Evolutionary conservation across 768 basidiomycete species (phyloP).

Genomic region (Stropharia rugosoannulata): DNA sequence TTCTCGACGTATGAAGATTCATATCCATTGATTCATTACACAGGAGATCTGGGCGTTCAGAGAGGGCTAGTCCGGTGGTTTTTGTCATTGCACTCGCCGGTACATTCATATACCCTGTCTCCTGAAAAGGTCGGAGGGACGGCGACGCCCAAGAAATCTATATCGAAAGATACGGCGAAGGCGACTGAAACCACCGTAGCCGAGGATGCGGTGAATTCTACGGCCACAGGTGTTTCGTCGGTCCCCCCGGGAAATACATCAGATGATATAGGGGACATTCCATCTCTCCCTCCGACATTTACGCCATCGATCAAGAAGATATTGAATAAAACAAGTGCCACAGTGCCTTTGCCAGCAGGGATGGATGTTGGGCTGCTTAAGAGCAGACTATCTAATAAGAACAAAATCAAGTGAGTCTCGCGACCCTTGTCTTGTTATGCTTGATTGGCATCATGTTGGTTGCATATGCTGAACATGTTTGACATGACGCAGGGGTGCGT

Average conservation of each 20-base stretch:
- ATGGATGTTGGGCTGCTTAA: slow-evolving; percentile 57
- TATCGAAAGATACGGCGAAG: slow-evolving; percentile 14
- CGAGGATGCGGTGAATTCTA: slow-evolving; percentile 8
- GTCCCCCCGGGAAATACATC: slow-evolving; percentile 30
- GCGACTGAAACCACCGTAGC: slow-evolving; percentile 26
- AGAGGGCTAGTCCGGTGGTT: slow-evolving; percentile 70
- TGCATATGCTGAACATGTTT: slow-evolving; percentile 8
- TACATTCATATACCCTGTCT: slow-evolving; percentile 45
- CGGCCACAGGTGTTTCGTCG: slow-evolving; percentile 28
- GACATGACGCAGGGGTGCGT: slow-evolving; percentile 48
- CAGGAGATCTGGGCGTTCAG: slow-evolving; percentile 86
- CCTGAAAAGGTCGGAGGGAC: slow-evolving; percentile 43
- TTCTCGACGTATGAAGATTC: not conserved
- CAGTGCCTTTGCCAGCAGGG: slow-evolving; percentile 53
- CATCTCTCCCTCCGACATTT: slow-evolving; percentile 53
- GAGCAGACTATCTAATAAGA: slow-evolving; percentile 64
- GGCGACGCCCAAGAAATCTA: slow-evolving; percentile 15
- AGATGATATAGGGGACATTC: slow-evolving; percentile 26
- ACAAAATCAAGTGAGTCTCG: slow-evolving; percentile 63
- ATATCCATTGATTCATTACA: slow-evolving; percentile 3
- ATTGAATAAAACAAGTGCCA: slow-evolving; percentile 35
- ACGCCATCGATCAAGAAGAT: slow-evolving; percentile 68
- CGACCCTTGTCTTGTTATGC: slow-evolving; percentile 9
- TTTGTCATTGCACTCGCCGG: slow-evolving; percentile 57
- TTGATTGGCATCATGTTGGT: not conserved